Percentiles rank a stretch among this genome's conserved stretches.
Evolutionary conservation across 768 basidiomycete genomes (phyloP).

Genomic region (Tylopilus felleus): DNA sequence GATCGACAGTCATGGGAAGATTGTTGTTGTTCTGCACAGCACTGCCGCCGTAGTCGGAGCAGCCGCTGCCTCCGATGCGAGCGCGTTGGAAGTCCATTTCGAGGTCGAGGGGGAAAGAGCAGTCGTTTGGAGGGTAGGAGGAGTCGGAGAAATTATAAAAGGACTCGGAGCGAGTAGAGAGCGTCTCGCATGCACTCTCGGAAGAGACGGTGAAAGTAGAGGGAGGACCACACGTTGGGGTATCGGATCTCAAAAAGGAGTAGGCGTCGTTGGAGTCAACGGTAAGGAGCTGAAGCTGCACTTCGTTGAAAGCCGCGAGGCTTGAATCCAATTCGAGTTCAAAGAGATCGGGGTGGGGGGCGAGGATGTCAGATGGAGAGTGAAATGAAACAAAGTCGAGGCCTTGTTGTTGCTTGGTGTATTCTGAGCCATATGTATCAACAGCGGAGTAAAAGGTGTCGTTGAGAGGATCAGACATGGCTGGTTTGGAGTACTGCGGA

Average conservation of each 20-base stretch:
- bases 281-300: constrained; percentile 58
- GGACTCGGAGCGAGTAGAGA: constrained; percentile 66
- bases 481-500: constrained; percentile 27
- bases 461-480: constrained; percentile 32
- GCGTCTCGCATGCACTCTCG: constrained; percentile 70
- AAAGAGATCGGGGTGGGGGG: constrained; percentile 78
- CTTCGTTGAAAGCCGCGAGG: constrained; percentile 64
- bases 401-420: constrained; percentile 41
- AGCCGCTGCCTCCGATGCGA: constrained; percentile 45
- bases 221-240: constrained; percentile 65
- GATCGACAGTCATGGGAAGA: constrained; percentile 44
- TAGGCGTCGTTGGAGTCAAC: constrained; percentile 66
- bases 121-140: constrained; percentile 46
- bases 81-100: constrained; percentile 72
- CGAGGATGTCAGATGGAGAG: constrained; percentile 65
- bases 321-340: constrained; percentile 76
- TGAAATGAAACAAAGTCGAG: constrained; percentile 70
- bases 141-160: constrained; percentile 64
- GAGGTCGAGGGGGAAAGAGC: constrained; percentile 61
- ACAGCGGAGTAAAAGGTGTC: constrained; percentile 33
- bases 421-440: constrained; percentile 36
- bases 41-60: constrained; percentile 52
- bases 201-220: constrained; percentile 78
- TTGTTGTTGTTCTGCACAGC: constrained; percentile 37
- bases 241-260: constrained; percentile 59